Base-by-base conservation (phyloP, 495 filamentous ascomycete genomes). In the Penicillium canescens region DNA sequence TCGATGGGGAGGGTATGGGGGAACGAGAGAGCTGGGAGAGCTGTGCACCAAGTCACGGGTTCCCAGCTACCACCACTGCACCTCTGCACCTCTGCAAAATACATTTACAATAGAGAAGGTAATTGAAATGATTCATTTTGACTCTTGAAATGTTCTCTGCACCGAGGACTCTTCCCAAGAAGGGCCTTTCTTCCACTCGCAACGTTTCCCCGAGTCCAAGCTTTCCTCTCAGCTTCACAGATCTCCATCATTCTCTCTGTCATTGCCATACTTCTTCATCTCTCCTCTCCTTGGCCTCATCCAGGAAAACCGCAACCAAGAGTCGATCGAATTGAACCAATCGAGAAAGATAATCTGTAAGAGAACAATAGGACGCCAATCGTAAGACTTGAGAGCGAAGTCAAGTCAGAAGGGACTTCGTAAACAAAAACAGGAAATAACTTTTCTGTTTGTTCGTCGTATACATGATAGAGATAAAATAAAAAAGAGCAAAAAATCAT, bases 341-440 rank as follows among this genome's bases (percentile, higher is more conserved):
- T 67, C 54, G 55, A 61, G 56, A 61, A 61, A 65, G 56, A 60
- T 59, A 63, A 70, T 60, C 59, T 60, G 56, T 62, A 45, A 65
- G 65, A 69, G 67, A 56, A 50, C 56, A 71, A 70, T 60, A 74
- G 67, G 71, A 74, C 73, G 73, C 72, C 72, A 71, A 68, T 72
- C 70, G 63, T 75, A 67, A 76, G 71, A 69, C 70, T 66, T 68
- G 63, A 67, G 47, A 55, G 40, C 23, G 21, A 52, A 52, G 43
- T 38, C 51, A 55, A 53, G 38, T 48, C 39, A 37, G 54, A 46
- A 36, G 66, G 56, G 63, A 65, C 56, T 66, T 72, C 65, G 66
- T 73, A 59, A 54, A 59, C 36, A 49, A 55, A 42, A 59, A 56
- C 45, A 36, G 23, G 23, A 38, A 57, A 64, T 67, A 69, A 62